These are phyloP conservation scores for Nicotiana attenuata DNA, from an alignment of 257 asterid genomes.

Conservation along the genomic window DNA sequence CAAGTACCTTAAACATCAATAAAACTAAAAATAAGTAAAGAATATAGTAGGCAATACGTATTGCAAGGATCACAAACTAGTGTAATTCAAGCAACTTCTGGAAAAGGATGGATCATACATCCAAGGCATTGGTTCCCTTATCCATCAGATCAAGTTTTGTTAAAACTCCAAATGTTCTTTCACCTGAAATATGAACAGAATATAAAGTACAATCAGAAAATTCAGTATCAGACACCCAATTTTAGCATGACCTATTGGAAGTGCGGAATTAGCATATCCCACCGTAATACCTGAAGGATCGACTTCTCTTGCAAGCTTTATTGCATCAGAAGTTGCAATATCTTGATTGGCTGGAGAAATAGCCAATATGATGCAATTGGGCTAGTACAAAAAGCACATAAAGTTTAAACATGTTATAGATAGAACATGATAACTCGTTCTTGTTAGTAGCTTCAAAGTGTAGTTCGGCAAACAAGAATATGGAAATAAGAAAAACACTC, in stretches of 20 bases:
- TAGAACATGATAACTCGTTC: neutral
- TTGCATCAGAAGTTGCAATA: constrained; percentile 97
- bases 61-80: neutral
- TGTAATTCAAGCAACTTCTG: constrained; percentile 10
- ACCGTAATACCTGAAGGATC: constrained; percentile 69
- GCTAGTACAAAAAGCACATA: constrained; percentile 34
- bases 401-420: neutral
- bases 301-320: constrained; percentile 96
- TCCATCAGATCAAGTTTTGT: constrained; percentile 98
- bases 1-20: constrained; percentile 63
- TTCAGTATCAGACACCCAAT: neutral
- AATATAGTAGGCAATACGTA: neutral
- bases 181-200: constrained; percentile 43
- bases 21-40: constrained; percentile 16
- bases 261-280: constrained; percentile 4
- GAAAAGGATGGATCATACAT: constrained; percentile 43
- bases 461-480: neutral
- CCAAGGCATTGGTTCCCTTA: constrained; percentile 89
- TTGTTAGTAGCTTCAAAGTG: neutral
- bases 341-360: constrained; percentile 99
- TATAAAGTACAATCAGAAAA: neutral
- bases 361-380: constrained; percentile 91
- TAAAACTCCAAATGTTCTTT: constrained; percentile 90
- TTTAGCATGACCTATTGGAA: neutral
- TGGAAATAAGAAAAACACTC: neutral